Evolutionary conservation across 805 yeast species (phyloP).

Genomic region (Metschnikowia drakensbergensis): DNA sequence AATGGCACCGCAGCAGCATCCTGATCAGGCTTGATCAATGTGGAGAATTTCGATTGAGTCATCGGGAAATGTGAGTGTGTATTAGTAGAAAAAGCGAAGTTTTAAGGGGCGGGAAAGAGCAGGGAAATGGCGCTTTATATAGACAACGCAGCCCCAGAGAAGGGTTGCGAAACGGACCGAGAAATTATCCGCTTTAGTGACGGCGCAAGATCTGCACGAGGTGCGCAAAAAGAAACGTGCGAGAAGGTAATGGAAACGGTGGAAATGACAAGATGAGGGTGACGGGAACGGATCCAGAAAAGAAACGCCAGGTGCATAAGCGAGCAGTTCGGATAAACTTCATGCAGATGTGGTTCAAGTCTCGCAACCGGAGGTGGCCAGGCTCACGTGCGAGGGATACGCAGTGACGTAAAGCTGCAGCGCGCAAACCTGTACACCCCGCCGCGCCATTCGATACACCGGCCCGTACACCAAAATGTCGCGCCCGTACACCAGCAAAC

Average conservation of each 20-base stretch:
- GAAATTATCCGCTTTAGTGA: constrained; percentile 1
- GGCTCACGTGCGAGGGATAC: too few relatives aligned
- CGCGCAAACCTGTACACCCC: too few relatives aligned
- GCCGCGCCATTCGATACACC: too few relatives aligned
- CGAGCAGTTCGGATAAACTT: not conserved
- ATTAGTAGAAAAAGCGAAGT: not conserved
- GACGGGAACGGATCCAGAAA: too few relatives aligned
- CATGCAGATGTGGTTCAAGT: too few relatives aligned
- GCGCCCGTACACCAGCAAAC: too few relatives aligned
- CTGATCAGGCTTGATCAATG: constrained; percentile 19
- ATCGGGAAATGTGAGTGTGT: not conserved
- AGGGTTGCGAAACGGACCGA: constrained; percentile 4
- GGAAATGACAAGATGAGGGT: not conserved
- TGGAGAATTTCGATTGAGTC: constrained; percentile 11
- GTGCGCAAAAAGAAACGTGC: constrained; percentile 4
- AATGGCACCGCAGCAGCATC: constrained; percentile 17
- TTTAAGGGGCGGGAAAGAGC: not conserved
- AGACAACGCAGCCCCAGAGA: not conserved
- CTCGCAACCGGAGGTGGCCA: too few relatives aligned
- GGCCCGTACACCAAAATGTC: too few relatives aligned
- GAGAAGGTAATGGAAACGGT: not conserved
- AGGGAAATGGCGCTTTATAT: not conserved
- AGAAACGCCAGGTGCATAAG: not conserved
- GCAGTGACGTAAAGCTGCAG: too few relatives aligned
- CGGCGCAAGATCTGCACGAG: not conserved